Conservation (phyloP, 1,284 basidiomycete species). For the Entoloma clypeatum region DNA sequence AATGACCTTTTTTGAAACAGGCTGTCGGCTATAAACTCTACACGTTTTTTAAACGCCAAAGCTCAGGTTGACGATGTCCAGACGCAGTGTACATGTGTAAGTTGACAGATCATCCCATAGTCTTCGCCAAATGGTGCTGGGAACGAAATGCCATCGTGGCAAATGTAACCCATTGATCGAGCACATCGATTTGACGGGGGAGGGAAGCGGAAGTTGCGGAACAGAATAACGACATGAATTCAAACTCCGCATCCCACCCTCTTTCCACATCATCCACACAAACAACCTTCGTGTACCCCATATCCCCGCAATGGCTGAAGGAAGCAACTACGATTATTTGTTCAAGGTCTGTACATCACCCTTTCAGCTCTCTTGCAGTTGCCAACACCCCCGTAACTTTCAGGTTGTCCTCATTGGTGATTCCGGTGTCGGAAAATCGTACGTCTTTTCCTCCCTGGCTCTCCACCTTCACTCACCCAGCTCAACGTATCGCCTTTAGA, state of each 20-base stretch:
- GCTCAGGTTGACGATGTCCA: too few species aligned
- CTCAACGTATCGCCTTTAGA: conserved; percentile 23
- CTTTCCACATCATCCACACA: conserved; percentile 14
- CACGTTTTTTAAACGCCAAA: too few species aligned
- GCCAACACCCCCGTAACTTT: conserved; percentile 3
- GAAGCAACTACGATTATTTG: conserved; percentile 91
- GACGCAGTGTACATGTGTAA: too few species aligned
- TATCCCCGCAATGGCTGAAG: conserved; percentile 66
- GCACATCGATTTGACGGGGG: too few species aligned
- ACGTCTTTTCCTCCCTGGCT: conserved; percentile 36
- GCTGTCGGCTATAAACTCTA: too few species aligned
- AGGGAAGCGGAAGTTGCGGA: conserved; percentile 2
- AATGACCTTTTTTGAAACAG: neutral
- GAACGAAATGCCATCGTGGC: neutral
- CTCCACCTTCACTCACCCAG: conserved; percentile 19
- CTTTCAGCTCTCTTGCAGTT: neutral
- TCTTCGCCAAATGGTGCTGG: too few species aligned
- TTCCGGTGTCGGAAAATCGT: conserved; percentile 98
- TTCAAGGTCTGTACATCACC: conserved; percentile 71
- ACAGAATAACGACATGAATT: conserved; percentile 13
- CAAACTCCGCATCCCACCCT: conserved; percentile 20
- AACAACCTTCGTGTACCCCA: conserved; percentile 15
- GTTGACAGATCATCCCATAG: too few species aligned
- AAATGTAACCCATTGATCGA: neutral
- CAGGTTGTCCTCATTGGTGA: conserved; percentile 98